Evolutionary conservation across 345 rosid genomes (phyloP).

Genomic region (Gossypium rotundifolium): DNA sequence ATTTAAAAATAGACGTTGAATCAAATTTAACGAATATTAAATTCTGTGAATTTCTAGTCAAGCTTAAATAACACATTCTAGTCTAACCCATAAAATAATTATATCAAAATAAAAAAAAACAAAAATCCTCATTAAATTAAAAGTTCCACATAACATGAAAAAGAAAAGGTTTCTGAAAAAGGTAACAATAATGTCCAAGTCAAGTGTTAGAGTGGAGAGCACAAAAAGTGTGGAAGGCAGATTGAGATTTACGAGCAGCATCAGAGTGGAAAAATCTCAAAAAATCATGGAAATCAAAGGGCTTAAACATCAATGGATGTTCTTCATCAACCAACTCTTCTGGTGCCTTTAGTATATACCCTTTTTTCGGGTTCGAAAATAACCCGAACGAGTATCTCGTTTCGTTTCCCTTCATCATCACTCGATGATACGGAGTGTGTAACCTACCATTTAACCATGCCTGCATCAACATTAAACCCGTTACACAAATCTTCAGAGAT

Average conservation of each 20-base stretch:
- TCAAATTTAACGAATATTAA: too few relatives aligned
- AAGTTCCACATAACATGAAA: too few relatives aligned
- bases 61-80: too few relatives aligned
- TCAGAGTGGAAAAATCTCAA: neutral
- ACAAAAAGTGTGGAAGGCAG: neutral
- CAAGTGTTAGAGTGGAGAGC: neutral
- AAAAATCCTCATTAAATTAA: too few relatives aligned
- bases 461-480: neutral
- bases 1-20: too few relatives aligned
- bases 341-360: slow-evolving; percentile 1
- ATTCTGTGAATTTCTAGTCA: too few relatives aligned
- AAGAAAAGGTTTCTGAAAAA: too few relatives aligned
- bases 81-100: too few relatives aligned
- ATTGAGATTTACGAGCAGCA: neutral
- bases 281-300: slow-evolving; percentile 3
- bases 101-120: too few relatives aligned
- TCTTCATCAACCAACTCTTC: slow-evolving; percentile 10
- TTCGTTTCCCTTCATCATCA: slow-evolving; percentile 4
- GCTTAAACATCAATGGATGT: slow-evolving; percentile 17
- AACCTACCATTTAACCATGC: slow-evolving; percentile 16
- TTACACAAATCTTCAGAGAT: too few relatives aligned
- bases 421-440: neutral
- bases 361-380: slow-evolving; percentile 1
- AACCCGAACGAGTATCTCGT: slow-evolving; percentile 6
- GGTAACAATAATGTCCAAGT: too few relatives aligned